Percentiles rank a stretch among this genome's conserved stretches.
phyloP scores from a whole-genome alignment of 345 rosid genomes.

The Punica granatum region DNA sequence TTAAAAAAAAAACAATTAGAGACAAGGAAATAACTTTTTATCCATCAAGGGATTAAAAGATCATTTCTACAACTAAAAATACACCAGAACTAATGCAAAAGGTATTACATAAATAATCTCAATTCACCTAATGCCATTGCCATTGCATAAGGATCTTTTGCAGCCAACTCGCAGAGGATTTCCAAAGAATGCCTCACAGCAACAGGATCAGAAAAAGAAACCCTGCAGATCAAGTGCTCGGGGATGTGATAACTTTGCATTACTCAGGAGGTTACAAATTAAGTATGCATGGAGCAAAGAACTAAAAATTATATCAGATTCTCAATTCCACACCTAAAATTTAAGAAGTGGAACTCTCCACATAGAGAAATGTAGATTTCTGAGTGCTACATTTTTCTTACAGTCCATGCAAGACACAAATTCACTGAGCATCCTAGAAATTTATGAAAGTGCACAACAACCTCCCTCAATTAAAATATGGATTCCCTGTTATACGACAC shows the following conservation, averaged over 20 bases:
- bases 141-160: conserved; percentile 87
- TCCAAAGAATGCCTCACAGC: conserved; percentile 98
- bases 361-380: not conserved
- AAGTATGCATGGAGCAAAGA: not conserved
- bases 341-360: not conserved
- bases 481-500: not conserved
- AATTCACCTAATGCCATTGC: conserved; percentile 88
- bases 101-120: not conserved
- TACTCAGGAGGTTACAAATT: not conserved
- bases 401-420: not conserved
- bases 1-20: conserved; percentile 10
- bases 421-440: not conserved
- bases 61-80: not conserved
- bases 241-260: not conserved
- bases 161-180: conserved; percentile 74
- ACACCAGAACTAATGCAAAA: not conserved
- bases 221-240: conserved; percentile 32
- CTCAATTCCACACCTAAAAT: not conserved
- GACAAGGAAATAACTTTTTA: not conserved
- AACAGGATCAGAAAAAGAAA: conserved; percentile 94
- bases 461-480: not conserved
- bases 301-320: not conserved
- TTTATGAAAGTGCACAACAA: not conserved
- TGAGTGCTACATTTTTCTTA: not conserved
- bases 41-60: not conserved